Conservation (phyloP, 306 rosid species). For the Mimosa bimucronata region DNA sequence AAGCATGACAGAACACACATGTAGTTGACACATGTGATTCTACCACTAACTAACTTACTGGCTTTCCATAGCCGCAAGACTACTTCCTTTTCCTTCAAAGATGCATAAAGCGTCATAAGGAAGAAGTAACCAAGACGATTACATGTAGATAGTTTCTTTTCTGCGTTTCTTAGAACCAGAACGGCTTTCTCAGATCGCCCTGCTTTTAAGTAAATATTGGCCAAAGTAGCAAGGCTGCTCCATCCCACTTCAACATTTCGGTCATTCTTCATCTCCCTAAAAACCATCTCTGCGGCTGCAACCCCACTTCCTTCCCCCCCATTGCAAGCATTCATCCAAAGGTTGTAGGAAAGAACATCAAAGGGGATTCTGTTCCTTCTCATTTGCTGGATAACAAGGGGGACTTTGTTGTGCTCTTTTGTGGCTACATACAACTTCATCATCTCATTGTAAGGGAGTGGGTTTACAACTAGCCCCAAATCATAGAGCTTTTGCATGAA, state of each 20-base stretch:
- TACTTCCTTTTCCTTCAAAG: constrained; percentile 67
- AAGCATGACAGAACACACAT: constrained; percentile 66
- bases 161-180: constrained; percentile 61
- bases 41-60: constrained; percentile 65
- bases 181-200: constrained; percentile 59
- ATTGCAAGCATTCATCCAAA: constrained; percentile 77
- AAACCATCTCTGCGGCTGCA: constrained; percentile 58
- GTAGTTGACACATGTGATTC: constrained; percentile 71
- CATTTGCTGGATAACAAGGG: constrained; percentile 70
- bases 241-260: constrained; percentile 73
- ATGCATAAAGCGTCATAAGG: constrained; percentile 68
- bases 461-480: constrained; percentile 63
- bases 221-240: constrained; percentile 82
- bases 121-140: constrained; percentile 77
- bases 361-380: constrained; percentile 60
- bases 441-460: constrained; percentile 81
- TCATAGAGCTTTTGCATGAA: constrained; percentile 71
- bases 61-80: constrained; percentile 74
- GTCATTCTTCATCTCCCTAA: constrained; percentile 66
- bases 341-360: constrained; percentile 81
- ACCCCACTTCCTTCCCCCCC: constrained; percentile 51
- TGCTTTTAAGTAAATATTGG: constrained; percentile 62
- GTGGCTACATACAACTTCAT: constrained; percentile 80
- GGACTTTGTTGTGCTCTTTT: constrained; percentile 62
- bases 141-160: constrained; percentile 59